Base-by-base conservation (phyloP, 352 stramenopile genomes). In the Globisporangium okanoganense region DNA sequence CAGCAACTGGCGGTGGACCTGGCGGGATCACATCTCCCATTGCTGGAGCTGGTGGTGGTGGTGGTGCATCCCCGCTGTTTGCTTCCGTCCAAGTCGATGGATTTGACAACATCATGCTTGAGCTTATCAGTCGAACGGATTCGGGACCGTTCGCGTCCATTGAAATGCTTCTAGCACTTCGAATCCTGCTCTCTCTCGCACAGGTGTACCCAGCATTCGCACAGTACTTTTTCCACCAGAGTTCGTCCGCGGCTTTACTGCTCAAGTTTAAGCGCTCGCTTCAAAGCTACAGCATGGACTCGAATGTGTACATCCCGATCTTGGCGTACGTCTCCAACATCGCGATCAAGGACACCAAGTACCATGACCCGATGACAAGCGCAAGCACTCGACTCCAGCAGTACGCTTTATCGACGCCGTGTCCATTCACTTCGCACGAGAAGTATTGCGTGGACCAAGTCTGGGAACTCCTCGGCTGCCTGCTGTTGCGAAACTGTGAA, bases 271-370 rank as follows among this genome's bases (percentile, higher is more conserved):
- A 86, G 56, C 50, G 67, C 20, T 74, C 71, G 16, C 51, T 94
- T 4, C 38, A 61, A 31, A 45, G 45, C 7, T 87, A 85, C 61
- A 85, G 72, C 49, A 72, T 59, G 0, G 65, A 88, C 29, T 77
- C 54, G 33, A 75, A 73, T 48, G 66, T 80, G 25, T 90, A 77
- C 62, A 85, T 80, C 1, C 80, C 82, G 0, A 41, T 94, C 4
- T 49, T 94, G 14, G 82, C 80, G 24, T 91, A 85, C 38, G 56
- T 90, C 18, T 85, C 71, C 5, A 78, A 79, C 35, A 82, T 90
- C 36, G 54, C 70, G 7, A 77, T 94, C 36, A 68, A 67, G 18
- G 70, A 87, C 49, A 84, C 79, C 18, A 77, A 75, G 48, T 89
- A 88, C 38, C 55, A 77, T 35, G 82, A 90, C 45, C 68, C 60